phyloP scores from a whole-genome alignment of 768 basidiomycete genomes.

The Naganishia onofrii region DNA sequence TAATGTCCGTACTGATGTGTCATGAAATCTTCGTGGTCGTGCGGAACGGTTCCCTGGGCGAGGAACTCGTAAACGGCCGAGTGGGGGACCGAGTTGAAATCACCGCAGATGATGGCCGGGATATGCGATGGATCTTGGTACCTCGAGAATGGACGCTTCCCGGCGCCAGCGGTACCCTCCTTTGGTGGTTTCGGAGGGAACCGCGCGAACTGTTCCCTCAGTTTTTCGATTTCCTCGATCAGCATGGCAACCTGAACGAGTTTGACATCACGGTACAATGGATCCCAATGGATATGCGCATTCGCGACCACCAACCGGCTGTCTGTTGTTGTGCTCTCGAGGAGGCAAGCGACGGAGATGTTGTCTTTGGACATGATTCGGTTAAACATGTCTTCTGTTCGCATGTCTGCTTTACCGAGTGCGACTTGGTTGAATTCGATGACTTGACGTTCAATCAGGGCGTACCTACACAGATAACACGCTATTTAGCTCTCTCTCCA shows the following conservation, averaged over 20 bases:
- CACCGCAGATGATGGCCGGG: slow-evolving; percentile 86
- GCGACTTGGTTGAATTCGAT: slow-evolving; percentile 91
- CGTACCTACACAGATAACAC: slow-evolving; percentile 65
- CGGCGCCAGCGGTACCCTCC: slow-evolving; percentile 25
- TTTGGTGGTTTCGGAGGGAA: slow-evolving; percentile 63
- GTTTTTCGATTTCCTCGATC: slow-evolving; percentile 88
- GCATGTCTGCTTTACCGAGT: slow-evolving; percentile 76
- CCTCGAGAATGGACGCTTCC: slow-evolving; percentile 54
- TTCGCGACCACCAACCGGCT: slow-evolving; percentile 86
- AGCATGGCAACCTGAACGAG: slow-evolving; percentile 91
- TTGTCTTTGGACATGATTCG: slow-evolving; percentile 93
- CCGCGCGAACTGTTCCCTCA: slow-evolving; percentile 75
- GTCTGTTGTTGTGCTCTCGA: slow-evolving; percentile 83
- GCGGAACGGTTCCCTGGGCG: slow-evolving; percentile 62
- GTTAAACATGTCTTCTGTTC: slow-evolving; percentile 98
- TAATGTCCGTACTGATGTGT: slow-evolving; percentile 84
- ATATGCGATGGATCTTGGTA: slow-evolving; percentile 86
- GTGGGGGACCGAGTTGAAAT: slow-evolving; percentile 83
- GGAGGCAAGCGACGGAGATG: slow-evolving; percentile 77
- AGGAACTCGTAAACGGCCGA: slow-evolving; percentile 92
- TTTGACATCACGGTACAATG: slow-evolving; percentile 89
- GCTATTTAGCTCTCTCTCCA: neutral
- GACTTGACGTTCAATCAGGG: slow-evolving; percentile 86
- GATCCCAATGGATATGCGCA: slow-evolving; percentile 90
- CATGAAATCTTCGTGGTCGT: slow-evolving; percentile 88